Evolutionary conservation across 768 basidiomycete genomes (phyloP).

Genomic region (Omphalotus guepiniiformis): DNA sequence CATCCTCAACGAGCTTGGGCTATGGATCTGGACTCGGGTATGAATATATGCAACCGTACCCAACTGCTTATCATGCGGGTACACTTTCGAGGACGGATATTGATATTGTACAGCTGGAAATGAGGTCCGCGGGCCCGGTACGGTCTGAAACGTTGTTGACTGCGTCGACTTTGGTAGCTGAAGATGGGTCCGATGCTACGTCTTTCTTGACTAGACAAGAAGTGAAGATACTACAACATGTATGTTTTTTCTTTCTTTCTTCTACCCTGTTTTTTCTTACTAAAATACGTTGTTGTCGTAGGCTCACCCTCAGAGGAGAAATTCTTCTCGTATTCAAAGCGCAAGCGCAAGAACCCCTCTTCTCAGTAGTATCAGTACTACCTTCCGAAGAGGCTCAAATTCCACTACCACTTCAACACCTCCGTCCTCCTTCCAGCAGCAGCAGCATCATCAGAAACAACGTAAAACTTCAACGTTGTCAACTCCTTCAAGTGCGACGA

Average conservation of each 20-base stretch:
- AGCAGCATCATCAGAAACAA: no score
- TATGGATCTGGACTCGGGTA: background rate
- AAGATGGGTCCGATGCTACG: conserved; percentile 6
- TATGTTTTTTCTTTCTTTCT: background rate
- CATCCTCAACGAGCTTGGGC: background rate
- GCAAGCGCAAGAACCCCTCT: background rate
- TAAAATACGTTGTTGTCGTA: background rate
- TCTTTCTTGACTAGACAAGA: background rate
- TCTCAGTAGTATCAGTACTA: background rate
- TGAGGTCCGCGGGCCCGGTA: background rate
- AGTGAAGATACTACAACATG: background rate
- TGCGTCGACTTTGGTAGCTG: conserved; percentile 8
- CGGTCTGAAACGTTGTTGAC: conserved; percentile 4
- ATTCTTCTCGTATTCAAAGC: background rate
- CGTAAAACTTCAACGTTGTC: background rate
- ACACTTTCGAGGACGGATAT: no score
- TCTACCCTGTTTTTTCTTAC: background rate
- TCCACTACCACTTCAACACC: background rate
- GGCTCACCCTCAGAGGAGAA: background rate
- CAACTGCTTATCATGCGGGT: no score
- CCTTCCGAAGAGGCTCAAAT: background rate
- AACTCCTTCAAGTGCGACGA: background rate
- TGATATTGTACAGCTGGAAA: no score
- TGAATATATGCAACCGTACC: background rate
- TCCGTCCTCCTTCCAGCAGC: background rate